Percentiles rank a stretch among this genome's conserved stretches.
Evolutionary conservation across 2,329 filamentous ascomycete species (phyloP).

Genomic region (Xylariaceae sp.): DNA sequence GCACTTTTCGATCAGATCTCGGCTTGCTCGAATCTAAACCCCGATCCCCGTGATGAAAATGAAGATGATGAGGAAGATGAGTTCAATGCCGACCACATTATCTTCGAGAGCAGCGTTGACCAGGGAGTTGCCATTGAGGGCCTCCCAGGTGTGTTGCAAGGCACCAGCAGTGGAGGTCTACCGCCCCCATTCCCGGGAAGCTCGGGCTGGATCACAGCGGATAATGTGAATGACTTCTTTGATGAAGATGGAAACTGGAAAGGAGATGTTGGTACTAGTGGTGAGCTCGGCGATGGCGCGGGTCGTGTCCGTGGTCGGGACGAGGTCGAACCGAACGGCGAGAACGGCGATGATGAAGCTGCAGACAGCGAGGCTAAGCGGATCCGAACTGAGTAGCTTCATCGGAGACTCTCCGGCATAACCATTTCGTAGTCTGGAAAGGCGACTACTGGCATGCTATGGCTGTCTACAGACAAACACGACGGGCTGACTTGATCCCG

Average conservation of each 20-base stretch:
- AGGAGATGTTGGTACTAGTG: conserved; percentile 39
- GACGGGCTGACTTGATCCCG: not conserved
- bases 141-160: conserved; percentile 49
- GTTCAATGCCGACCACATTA: conserved; percentile 42
- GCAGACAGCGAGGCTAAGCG: conserved; percentile 35
- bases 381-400: conserved; percentile 29
- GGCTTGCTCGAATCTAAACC: conserved; percentile 69
- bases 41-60: conserved; percentile 57
- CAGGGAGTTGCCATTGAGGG: conserved; percentile 50
- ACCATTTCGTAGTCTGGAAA: not conserved
- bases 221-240: conserved; percentile 82
- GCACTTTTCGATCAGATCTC: conserved; percentile 66
- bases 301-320: conserved; percentile 51
- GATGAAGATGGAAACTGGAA: conserved; percentile 78
- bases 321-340: conserved; percentile 47
- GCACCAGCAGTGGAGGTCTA: conserved; percentile 44
- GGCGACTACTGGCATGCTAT: not conserved
- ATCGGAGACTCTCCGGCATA: too few relatives aligned
- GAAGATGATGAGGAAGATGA: conserved; percentile 50
- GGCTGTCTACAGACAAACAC: not conserved
- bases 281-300: conserved; percentile 58
- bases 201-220: conserved; percentile 81
- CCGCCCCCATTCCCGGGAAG: conserved; percentile 68
- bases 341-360: conserved; percentile 38
- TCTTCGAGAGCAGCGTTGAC: conserved; percentile 48